A percentile compares a stretch with the other conserved stretches of the same genome.
Evolutionary conservation across 140 eudicot genomes (phyloP).

Genomic region (Anethum foeniculum): DNA sequence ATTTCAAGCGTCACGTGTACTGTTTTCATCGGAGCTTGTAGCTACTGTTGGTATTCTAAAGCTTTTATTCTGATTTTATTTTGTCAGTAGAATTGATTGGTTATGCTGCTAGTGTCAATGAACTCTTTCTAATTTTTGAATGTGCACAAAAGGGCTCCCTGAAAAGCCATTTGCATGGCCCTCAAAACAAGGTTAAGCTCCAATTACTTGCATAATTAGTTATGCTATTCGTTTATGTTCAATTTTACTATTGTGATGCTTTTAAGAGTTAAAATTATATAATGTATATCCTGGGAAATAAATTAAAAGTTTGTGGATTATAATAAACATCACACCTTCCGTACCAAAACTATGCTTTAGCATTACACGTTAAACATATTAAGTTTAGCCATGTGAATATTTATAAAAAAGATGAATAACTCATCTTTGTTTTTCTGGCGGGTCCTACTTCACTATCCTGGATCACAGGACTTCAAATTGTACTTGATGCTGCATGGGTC

Average conservation of each 20-base stretch:
- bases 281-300: neutral
- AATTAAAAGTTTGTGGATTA: neutral
- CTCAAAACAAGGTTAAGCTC: constrained; percentile 69
- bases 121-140: constrained; percentile 82
- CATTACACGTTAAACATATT: neutral
- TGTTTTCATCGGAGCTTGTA: constrained; percentile 2
- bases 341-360: too few relatives aligned
- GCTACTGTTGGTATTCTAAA: constrained; percentile 5
- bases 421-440: constrained; percentile 13
- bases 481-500: constrained; percentile 87
- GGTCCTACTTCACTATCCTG: constrained; percentile 91
- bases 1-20: neutral
- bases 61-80: constrained; percentile 32
- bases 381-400: neutral
- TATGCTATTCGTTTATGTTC: neutral
- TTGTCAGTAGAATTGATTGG: constrained; percentile 93
- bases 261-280: neutral
- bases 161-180: constrained; percentile 81
- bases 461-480: constrained; percentile 91
- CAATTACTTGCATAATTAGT: neutral
- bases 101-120: constrained; percentile 79
- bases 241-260: neutral
- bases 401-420: neutral
- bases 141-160: constrained; percentile 93
- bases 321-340: neutral